Conservation (phyloP, 257 asterid genomes). For the Nicotiana tabacum region DNA sequence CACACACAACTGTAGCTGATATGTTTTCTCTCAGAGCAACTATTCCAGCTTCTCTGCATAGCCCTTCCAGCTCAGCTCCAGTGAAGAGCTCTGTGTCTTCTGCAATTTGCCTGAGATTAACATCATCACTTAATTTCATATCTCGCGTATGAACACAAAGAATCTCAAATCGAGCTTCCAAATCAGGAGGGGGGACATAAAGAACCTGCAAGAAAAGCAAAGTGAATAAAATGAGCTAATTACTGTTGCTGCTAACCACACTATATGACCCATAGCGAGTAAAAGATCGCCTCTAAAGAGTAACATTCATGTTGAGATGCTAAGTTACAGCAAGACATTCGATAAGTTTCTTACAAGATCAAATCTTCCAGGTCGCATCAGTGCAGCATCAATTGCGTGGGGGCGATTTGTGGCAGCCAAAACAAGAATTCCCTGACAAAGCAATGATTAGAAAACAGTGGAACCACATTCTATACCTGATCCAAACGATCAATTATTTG, state of each 20-base stretch:
- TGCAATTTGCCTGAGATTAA: slow-evolving; percentile 64
- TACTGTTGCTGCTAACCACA: neutral
- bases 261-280: neutral
- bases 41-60: slow-evolving; percentile 86
- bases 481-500: neutral
- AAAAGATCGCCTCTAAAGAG: neutral
- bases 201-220: slow-evolving; percentile 50
- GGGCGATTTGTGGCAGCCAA: slow-evolving; percentile 97
- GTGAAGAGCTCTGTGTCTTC: slow-evolving; percentile 69
- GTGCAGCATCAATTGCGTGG: slow-evolving; percentile 86
- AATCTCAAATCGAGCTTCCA: slow-evolving; percentile 68
- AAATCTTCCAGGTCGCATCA: slow-evolving; percentile 95
- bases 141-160: slow-evolving; percentile 74
- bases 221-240: neutral
- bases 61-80: slow-evolving; percentile 84
- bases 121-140: slow-evolving; percentile 52
- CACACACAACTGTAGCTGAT: slow-evolving; percentile 56
- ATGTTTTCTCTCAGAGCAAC: slow-evolving; percentile 86
- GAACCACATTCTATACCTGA: neutral
- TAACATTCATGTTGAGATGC: neutral
- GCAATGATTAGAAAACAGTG: neutral
- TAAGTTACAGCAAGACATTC: neutral
- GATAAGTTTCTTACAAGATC: slow-evolving; percentile 51
- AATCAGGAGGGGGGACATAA: slow-evolving; percentile 89
- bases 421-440: slow-evolving; percentile 83